Base-by-base conservation (phyloP, 257 asterid genomes). In the Parsonsia alboflavescens region DNA sequence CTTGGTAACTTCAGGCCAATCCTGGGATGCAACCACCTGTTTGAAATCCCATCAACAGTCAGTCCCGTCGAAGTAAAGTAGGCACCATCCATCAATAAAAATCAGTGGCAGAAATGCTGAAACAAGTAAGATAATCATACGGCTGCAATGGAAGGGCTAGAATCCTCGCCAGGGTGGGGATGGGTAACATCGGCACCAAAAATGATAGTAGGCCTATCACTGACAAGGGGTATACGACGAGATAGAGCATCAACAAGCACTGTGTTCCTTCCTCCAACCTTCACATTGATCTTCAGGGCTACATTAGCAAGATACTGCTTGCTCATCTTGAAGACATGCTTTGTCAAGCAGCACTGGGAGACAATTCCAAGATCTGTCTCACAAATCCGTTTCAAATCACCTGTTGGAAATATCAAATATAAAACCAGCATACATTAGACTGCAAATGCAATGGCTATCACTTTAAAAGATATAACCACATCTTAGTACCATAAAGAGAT, bases 71-170 rank as follows among this genome's bases (percentile, higher is more conserved):
- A 2, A 58, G 44, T 2, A 24, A 41, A 11, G 4, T 10, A 48
- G 42, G 39, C 3, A 33, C 39, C 50, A 19, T 16, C 26, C 12
- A 36, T 19, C 2, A 75, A 72, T 4, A 21, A 3, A n/a, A n/a
- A 19, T 11, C 5, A 28, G 70, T 2, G 52, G 7, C 4, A 57
- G 28, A 28, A 64, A 63, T 41, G 42, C 10, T 5, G 41, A 0
- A 44, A 2, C 8, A 26, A n/a, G n/a, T n/a, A n/a, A 68, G 44
- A 65, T 49, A 21, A 71, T 76, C 86, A 11, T 88, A 92, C 99
- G 52, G 99, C 99, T 17, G 99, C 99, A 84, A 94, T 94, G 6
- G 99, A 94, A 21, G 99, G 99, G 74, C 99, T 94, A n/a, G 99
- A 89, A 78, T 94, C 99, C 86, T 94, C 99, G 30, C 99, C 99